These are phyloP conservation scores for Noccaea bulbosa DNA, from an alignment of 345 rosid genomes.

Conservation along the genomic window DNA sequence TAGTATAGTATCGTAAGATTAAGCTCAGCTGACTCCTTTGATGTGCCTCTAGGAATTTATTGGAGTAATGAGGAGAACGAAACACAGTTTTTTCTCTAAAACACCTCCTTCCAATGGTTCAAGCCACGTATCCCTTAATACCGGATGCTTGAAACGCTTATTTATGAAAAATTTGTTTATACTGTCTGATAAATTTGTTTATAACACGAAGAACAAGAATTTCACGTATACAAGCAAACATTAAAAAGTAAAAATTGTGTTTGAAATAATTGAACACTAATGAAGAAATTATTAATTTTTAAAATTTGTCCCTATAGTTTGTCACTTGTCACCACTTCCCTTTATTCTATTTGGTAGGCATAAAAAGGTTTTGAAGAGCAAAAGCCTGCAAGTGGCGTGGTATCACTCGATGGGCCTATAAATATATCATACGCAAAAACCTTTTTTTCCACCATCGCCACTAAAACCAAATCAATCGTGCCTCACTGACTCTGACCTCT, in stretches of 20 bases:
- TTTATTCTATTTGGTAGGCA: not conserved
- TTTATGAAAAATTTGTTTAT: no score
- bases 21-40: no score
- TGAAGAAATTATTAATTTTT: not conserved
- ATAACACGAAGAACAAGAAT: not conserved
- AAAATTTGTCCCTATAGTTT: not conserved
- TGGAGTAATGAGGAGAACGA: no score
- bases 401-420: slow-evolving; percentile 39
- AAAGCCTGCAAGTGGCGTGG: slow-evolving; percentile 39
- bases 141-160: no score
- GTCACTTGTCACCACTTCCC: not conserved
- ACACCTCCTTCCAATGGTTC: no score
- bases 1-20: no score
- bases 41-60: no score
- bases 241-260: not conserved
- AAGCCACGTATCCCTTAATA: no score
- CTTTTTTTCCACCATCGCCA: slow-evolving; percentile 34
- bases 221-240: not conserved
- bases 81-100: no score
- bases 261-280: slow-evolving; percentile 27
- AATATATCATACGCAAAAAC: slow-evolving; percentile 34
- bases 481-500: slow-evolving; percentile 33
- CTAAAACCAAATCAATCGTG: slow-evolving; percentile 22
- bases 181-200: no score
- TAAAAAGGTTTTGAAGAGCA: slow-evolving; percentile 27